A percentile compares a stretch with the other conserved stretches of the same genome.
Evolutionary conservation across 2,329 filamentous ascomycete species (phyloP).

Genomic region (Colletotrichum sp.): DNA sequence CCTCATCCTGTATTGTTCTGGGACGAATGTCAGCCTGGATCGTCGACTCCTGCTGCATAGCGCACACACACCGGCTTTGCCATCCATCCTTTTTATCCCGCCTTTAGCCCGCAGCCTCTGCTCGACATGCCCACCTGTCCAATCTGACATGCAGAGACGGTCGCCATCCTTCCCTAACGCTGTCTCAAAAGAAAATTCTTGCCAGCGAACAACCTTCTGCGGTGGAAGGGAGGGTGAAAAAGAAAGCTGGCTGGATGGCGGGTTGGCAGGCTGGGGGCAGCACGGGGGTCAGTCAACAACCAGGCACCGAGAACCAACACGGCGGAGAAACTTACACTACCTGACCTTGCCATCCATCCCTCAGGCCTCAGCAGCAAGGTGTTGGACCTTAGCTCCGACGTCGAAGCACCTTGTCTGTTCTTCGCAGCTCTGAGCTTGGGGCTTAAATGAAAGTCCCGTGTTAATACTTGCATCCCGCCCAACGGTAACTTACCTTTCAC

Average conservation of each 20-base stretch:
- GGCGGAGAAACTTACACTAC: constrained; percentile 3
- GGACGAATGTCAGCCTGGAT: constrained; percentile 7
- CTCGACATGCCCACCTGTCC: not conserved
- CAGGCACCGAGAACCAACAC: constrained; percentile 8
- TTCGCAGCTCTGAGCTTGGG: not conserved
- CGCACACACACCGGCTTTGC: not conserved
- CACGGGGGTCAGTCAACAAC: not conserved
- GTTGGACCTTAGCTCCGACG: not conserved
- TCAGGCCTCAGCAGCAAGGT: not conserved
- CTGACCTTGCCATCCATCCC: not conserved
- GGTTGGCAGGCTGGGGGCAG: not conserved
- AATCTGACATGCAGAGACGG: not conserved
- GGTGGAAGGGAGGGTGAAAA: not conserved
- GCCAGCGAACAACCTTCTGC: not conserved
- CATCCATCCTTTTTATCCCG: not conserved
- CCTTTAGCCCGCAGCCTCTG: not conserved
- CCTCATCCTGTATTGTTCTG: not conserved
- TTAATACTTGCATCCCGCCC: not conserved
- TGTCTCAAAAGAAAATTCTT: not conserved
- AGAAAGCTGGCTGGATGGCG: not conserved
- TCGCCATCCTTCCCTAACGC: not conserved
- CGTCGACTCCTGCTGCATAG: not conserved
- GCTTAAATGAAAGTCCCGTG: not conserved
- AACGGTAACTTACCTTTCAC: not conserved
- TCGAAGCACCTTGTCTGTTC: not conserved